These are phyloP conservation scores for Castanopsis chinensis DNA, from an alignment of 306 rosid genomes.

Conservation along the genomic window DNA sequence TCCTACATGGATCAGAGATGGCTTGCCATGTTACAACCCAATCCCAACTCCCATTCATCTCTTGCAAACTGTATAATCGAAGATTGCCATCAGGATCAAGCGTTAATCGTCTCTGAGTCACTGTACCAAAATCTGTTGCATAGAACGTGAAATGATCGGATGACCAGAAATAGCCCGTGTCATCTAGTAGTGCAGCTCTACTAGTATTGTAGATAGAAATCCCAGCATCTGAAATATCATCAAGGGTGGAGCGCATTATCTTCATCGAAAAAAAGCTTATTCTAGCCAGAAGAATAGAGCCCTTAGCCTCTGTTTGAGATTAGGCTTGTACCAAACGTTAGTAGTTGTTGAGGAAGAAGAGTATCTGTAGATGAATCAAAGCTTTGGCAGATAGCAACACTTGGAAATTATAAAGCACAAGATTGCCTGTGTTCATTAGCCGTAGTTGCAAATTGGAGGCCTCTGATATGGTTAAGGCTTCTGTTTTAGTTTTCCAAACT, in stretches of 20 bases:
- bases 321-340: constrained; percentile 21
- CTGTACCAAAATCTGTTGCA: constrained; percentile 2
- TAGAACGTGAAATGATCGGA: constrained; percentile 9
- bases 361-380: constrained; percentile 55
- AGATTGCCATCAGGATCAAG: constrained; percentile 35
- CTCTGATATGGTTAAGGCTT: background rate
- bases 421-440: constrained; percentile 41
- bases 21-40: constrained; percentile 49
- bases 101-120: background rate
- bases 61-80: constrained; percentile 38
- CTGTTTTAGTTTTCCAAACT: constrained; percentile 34
- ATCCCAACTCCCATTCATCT: constrained; percentile 10
- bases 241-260: constrained; percentile 30
- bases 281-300: constrained; percentile 37
- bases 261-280: constrained; percentile 37
- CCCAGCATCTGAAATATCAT: background rate
- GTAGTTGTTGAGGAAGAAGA: constrained; percentile 38
- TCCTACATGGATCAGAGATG: constrained; percentile 24
- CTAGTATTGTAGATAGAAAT: constrained; percentile 33
- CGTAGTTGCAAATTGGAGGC: background rate
- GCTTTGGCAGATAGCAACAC: constrained; percentile 45
- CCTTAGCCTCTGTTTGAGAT: constrained; percentile 30
- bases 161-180: constrained; percentile 26
- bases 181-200: constrained; percentile 25
- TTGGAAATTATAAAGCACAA: constrained; percentile 18